A percentile compares a stretch with the other conserved stretches of the same genome.
Evolutionary conservation across 2,329 filamentous ascomycete genomes (phyloP).

Genomic region (Teratosphaeriaceae sp.): DNA sequence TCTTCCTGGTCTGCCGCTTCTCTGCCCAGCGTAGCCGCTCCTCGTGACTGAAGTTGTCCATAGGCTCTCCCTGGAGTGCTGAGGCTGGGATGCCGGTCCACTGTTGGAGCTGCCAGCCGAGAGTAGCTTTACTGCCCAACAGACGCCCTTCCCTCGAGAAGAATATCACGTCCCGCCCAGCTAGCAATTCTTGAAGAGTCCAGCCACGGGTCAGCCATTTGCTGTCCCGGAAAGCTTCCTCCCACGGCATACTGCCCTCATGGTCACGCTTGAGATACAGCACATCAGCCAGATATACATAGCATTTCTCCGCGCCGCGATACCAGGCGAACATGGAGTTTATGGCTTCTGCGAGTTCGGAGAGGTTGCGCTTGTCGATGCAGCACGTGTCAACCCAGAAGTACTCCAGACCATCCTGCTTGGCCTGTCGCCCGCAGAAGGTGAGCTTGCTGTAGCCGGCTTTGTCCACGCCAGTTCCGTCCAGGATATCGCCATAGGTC

Average conservation of each 20-base stretch:
- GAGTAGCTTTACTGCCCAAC: slow-evolving; percentile 14
- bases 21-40: slow-evolving; percentile 12
- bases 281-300: slow-evolving; percentile 13
- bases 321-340: slow-evolving; percentile 20
- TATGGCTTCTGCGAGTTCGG: slow-evolving; percentile 14
- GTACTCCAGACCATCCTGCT: slow-evolving; percentile 11
- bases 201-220: slow-evolving; percentile 15
- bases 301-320: slow-evolving; percentile 10
- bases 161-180: slow-evolving; percentile 7
- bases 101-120: slow-evolving; percentile 9
- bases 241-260: neutral
- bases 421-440: slow-evolving; percentile 16
- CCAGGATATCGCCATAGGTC: slow-evolving; percentile 11
- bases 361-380: slow-evolving; percentile 13
- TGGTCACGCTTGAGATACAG: neutral
- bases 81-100: slow-evolving; percentile 22
- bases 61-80: slow-evolving; percentile 12
- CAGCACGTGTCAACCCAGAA: slow-evolving; percentile 21
- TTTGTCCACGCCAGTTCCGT: neutral
- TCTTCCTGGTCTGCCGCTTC: slow-evolving; percentile 9
- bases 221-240: slow-evolving; percentile 4
- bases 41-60: slow-evolving; percentile 15
- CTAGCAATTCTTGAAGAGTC: slow-evolving; percentile 17
- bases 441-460: slow-evolving; percentile 13
- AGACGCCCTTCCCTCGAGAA: slow-evolving; percentile 12